Base-by-base conservation (phyloP, 2,329 filamentous ascomycete species). In the Lachnellula cervina region DNA sequence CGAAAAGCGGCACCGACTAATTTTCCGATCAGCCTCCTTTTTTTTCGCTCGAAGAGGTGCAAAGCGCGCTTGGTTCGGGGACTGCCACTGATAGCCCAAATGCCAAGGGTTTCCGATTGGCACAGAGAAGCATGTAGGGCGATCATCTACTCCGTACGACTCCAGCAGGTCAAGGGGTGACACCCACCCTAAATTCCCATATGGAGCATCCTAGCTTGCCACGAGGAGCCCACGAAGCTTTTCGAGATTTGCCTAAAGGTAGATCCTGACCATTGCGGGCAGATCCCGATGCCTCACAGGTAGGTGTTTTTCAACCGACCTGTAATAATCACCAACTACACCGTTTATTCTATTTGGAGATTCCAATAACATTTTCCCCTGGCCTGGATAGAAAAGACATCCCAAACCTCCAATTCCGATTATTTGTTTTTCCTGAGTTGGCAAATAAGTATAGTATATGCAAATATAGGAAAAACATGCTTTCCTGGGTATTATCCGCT, bases 21-120 rank as follows among this genome's bases (percentile, higher is more conserved):
- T 56, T 55, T 45, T 59, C 53, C 57, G 51, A 56, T 56, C 53
- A 56, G 57, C 57, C 57, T 59, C 57, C 40, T 51, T 45, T 50
- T 37, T 48, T 23, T 37, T 8, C 2, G 40, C 21, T 23, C 21
- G 45, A 16, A 40, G 16, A 5, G 21, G 17, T 13, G 42, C n/a
- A 21, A 37, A n/a, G n/a, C 42, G 32, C 14, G 28, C 11, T 28
- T 47, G 38, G 37, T 17, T 32, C 44, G 42, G 43, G 23, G 42
- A 48, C 34, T 40, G 19, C 43, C 53, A 21, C 19, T 17, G 19
- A 21, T 6, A 21, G 17, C 42, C 42, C 21, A 6, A 23, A 23
- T 5, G 43, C 21, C 32, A 35, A 19, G 45, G 37, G 45, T 19
- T 47, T 4, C 23, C 32, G 11, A 49, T 40, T 49, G 48, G 48